Evolutionary conservation across 2,329 filamentous ascomycete species (phyloP).

Genomic region (Cordyceps cateniannulata): DNA sequence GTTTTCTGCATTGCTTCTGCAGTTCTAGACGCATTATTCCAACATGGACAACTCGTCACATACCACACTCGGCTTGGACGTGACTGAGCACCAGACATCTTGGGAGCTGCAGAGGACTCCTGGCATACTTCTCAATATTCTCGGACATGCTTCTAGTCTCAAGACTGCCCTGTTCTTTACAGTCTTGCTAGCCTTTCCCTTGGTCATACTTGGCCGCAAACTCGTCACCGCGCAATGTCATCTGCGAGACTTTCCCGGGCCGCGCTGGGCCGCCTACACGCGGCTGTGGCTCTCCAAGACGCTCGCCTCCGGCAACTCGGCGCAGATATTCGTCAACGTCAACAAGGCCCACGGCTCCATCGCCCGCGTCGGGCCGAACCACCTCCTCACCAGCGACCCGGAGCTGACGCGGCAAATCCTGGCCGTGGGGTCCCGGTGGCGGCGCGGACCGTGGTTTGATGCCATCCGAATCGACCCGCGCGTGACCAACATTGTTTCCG

Average conservation of each 20-base stretch:
- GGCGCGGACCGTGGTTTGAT: background rate
- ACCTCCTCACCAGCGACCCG: constrained; percentile 4
- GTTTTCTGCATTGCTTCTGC: background rate
- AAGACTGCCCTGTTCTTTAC: background rate
- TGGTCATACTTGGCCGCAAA: background rate
- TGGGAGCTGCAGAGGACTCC: background rate
- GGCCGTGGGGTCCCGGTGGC: background rate
- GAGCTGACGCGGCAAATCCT: background rate
- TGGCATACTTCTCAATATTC: no score
- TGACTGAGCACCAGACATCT: background rate
- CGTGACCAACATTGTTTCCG: background rate
- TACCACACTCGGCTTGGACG: background rate
- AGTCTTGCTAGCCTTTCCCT: background rate
- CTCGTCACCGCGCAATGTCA: background rate
- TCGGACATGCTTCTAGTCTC: background rate
- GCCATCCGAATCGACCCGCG: background rate
- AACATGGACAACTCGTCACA: background rate
- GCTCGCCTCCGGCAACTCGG: background rate
- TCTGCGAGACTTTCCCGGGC: background rate
- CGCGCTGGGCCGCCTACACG: background rate
- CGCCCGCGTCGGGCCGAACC: background rate
- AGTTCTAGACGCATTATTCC: background rate
- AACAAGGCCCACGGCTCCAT: background rate
- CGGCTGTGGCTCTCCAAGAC: background rate
- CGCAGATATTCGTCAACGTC: background rate